Conservation (phyloP, 257 asterid genomes). For the Hygrophila difformis region DNA sequence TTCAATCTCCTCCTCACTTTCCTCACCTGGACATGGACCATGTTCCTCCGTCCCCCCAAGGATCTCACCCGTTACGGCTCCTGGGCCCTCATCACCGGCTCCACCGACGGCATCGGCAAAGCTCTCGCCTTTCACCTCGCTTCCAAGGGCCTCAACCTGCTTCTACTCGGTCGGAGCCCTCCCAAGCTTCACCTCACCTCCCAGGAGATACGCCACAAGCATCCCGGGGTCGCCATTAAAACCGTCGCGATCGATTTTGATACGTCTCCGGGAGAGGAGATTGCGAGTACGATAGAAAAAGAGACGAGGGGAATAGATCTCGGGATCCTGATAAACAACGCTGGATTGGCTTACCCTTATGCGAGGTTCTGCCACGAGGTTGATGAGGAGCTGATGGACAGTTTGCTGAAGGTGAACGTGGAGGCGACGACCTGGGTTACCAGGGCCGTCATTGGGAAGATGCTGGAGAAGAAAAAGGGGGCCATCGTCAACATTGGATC, state of each 20-base stretch:
- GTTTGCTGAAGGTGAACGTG: slow-evolving; percentile 19
- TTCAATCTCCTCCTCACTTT: slow-evolving; percentile 8
- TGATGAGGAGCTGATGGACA: slow-evolving; percentile 13
- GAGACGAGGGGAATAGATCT: slow-evolving; percentile 17
- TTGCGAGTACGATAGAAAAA: slow-evolving; percentile 5
- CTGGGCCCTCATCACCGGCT: slow-evolving; percentile 30
- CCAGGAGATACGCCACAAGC: slow-evolving; percentile 9
- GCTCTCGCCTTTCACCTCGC: slow-evolving; percentile 25
- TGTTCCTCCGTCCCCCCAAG: slow-evolving; percentile 19
- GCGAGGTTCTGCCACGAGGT: slow-evolving; percentile 22
- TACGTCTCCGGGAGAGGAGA: slow-evolving; percentile 12
- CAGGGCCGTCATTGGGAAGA: slow-evolving; percentile 16
- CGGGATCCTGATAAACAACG: slow-evolving; percentile 24
- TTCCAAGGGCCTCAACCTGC: slow-evolving; percentile 22
- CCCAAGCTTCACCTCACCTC: slow-evolving; percentile 10
- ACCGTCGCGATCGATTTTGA: slow-evolving; percentile 9
- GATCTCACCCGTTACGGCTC: slow-evolving; percentile 22
- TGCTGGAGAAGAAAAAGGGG: slow-evolving; percentile 22
- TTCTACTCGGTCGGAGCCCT: slow-evolving; percentile 18
- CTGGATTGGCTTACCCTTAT: slow-evolving; percentile 24
- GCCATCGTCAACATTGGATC: slow-evolving; percentile 24
- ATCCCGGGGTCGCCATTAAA: not conserved
- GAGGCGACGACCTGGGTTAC: slow-evolving; percentile 21
- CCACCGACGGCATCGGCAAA: slow-evolving; percentile 28
- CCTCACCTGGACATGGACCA: slow-evolving; percentile 6